Conservation (phyloP, 495 filamentous ascomycete genomes). For the Penicillium goetzii region DNA sequence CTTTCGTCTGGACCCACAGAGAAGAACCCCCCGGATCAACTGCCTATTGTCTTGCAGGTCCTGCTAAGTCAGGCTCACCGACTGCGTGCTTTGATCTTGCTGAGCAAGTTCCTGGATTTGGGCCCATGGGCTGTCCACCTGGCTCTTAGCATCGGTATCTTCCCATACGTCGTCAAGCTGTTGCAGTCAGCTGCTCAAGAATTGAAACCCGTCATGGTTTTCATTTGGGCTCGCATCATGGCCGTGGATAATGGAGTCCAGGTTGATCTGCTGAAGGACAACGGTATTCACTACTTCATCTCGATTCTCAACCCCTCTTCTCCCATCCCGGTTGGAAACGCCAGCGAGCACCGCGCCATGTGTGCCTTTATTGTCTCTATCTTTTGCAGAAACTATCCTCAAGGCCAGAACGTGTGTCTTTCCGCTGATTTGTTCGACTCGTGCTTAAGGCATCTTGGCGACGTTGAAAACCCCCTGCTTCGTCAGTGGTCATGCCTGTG, state of each 20-base stretch:
- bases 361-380: conserved; percentile 97
- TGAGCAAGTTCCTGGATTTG: conserved; percentile 92
- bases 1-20: conserved; percentile 84
- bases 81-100: conserved; percentile 86
- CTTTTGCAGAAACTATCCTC: conserved; percentile 90
- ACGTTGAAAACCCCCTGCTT: conserved; percentile 83
- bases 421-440: conserved; percentile 79
- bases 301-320: conserved; percentile 82
- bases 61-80: conserved; percentile 93
- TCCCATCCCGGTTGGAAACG: conserved; percentile 79
- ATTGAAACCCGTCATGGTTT: conserved; percentile 98
- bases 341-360: conserved; percentile 95
- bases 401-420: conserved; percentile 86
- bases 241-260: conserved; percentile 95
- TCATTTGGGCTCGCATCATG: conserved; percentile 97
- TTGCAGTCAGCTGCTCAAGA: conserved; percentile 93
- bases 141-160: conserved; percentile 95
- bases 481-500: conserved; percentile 97
- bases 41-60: conserved; percentile 95
- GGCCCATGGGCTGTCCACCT: conserved; percentile 98
- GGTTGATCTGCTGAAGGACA: conserved; percentile 90
- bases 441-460: conserved; percentile 78
- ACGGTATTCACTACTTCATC: conserved; percentile 95
- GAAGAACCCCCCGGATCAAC: conserved; percentile 85
- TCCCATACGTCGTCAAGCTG: conserved; percentile 95